A percentile compares a stretch with the other conserved stretches of the same genome.
phyloP scores from a whole-genome alignment of 306 rosid genomes.

The Lupinus albus region DNA sequence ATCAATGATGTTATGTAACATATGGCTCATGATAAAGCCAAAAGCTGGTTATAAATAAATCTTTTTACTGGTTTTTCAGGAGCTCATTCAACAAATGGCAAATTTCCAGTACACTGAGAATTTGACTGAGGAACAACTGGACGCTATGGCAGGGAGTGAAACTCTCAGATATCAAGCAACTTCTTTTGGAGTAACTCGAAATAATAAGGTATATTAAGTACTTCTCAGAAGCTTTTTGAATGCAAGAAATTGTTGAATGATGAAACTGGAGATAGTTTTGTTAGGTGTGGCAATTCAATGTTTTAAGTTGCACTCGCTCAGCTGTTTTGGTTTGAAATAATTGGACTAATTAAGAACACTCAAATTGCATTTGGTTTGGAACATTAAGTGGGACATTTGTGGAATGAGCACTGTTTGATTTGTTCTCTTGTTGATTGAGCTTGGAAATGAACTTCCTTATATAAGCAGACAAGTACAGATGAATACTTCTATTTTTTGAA shows the following conservation, averaged over 20 bases:
- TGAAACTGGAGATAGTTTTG: conserved; percentile 21
- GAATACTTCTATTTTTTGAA: background rate
- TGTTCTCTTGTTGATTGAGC: conserved; percentile 15
- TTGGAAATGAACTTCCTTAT: conserved; percentile 18
- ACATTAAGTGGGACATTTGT: background rate
- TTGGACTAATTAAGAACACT: conserved; percentile 9
- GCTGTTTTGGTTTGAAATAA: conserved; percentile 19
- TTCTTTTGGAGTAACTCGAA: conserved; percentile 85
- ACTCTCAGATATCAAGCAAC: conserved; percentile 95
- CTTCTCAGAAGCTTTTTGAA: conserved; percentile 1
- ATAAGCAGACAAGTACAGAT: conserved; percentile 3
- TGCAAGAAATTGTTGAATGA: conserved; percentile 16
- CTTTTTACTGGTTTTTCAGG: conserved; percentile 57
- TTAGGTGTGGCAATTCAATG: conserved; percentile 6
- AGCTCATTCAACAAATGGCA: conserved; percentile 99
- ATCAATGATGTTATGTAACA: background rate
- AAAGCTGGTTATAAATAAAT: conserved; percentile 23
- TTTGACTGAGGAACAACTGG: conserved; percentile 95
- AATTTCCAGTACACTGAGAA: conserved; percentile 96
- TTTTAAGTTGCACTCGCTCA: conserved; percentile 15
- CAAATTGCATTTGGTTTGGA: conserved; percentile 14
- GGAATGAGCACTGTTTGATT: background rate
- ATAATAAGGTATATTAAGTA: conserved; percentile 73
- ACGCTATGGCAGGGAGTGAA: conserved; percentile 98
- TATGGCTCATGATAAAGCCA: conserved; percentile 22